These are phyloP conservation scores for Tylopilus balloui DNA, from an alignment of 768 basidiomycete species.

Conservation along the genomic window DNA sequence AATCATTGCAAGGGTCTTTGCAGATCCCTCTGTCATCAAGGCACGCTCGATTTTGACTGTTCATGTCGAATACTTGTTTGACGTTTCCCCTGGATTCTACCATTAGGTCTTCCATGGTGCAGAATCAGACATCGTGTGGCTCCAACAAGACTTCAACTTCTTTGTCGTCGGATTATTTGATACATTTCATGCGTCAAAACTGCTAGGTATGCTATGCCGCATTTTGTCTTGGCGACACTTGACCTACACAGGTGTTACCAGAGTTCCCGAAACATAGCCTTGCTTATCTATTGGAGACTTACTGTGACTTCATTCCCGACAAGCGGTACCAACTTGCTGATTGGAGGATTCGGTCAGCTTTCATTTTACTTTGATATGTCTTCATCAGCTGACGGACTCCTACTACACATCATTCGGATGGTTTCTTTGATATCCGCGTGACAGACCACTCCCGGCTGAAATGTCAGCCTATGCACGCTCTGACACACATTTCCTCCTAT, in stretches of 20 bases:
- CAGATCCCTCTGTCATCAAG: conserved; percentile 82
- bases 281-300: conserved; percentile 79
- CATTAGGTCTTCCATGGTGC: conserved; percentile 89
- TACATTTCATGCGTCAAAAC: conserved; percentile 90
- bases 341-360: conserved; percentile 82
- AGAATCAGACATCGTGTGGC: conserved; percentile 90
- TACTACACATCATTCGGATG: background rate
- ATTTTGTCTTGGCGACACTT: background rate
- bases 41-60: conserved; percentile 35
- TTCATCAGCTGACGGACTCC: background rate
- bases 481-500: conserved; percentile 94
- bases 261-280: conserved; percentile 84
- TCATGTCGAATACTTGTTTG: background rate
- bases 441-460: conserved; percentile 73
- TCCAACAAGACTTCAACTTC: conserved; percentile 92
- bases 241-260: conserved; percentile 23
- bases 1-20: conserved; percentile 50
- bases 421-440: background rate
- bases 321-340: conserved; percentile 97
- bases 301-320: conserved; percentile 86
- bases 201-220: conserved; percentile 49
- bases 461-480: conserved; percentile 93
- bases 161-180: conserved; percentile 97
- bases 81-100: background rate
- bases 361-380: background rate